Percentiles rank a stretch among this genome's conserved stretches.
Evolutionary conservation across 352 stramenopile species (phyloP).

Genomic region (Phytophthora cactorum): DNA sequence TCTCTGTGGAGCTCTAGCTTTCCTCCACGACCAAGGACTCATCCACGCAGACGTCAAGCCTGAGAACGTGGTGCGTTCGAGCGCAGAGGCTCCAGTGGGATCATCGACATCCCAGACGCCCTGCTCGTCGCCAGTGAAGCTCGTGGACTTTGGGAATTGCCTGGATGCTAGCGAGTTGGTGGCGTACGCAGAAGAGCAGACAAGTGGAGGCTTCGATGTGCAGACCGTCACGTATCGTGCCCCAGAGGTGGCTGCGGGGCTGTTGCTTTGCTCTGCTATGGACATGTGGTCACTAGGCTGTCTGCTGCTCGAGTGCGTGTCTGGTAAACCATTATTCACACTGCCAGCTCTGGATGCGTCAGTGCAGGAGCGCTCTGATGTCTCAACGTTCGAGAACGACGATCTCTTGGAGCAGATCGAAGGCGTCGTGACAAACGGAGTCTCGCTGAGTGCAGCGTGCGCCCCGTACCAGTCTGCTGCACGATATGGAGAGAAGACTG

Average conservation of each 20-base stretch:
- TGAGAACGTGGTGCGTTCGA: conserved; percentile 64
- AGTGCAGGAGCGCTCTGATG: conserved; percentile 16
- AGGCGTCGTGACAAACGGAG: conserved; percentile 36
- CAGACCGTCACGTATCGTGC: conserved; percentile 79
- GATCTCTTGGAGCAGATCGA: conserved; percentile 59
- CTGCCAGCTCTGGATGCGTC: conserved; percentile 20
- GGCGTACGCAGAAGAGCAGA: conserved; percentile 40
- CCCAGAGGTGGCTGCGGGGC: conserved; percentile 68
- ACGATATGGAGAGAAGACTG: conserved; percentile 23
- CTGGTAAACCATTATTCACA: conserved; percentile 63
- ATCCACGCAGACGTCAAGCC: conserved; percentile 84
- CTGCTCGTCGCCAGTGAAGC: conserved; percentile 49
- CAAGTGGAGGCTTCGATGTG: conserved; percentile 60
- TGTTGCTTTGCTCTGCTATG: conserved; percentile 63
- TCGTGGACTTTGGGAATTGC: conserved; percentile 85
- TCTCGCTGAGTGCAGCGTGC: conserved; percentile 29
- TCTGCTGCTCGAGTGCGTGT: conserved; percentile 68
- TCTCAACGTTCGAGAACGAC: conserved; percentile 34
- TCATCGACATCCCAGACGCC: conserved; percentile 4
- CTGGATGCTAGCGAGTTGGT: conserved; percentile 50
- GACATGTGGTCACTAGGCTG: conserved; percentile 86
- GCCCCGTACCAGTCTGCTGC: conserved; percentile 39
- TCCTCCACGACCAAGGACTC: conserved; percentile 64
- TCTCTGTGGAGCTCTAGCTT: conserved; percentile 66
- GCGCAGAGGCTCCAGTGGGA: conserved; percentile 20